Conservation (phyloP, 1,284 basidiomycete genomes). For the Polyporus tsugae region DNA sequence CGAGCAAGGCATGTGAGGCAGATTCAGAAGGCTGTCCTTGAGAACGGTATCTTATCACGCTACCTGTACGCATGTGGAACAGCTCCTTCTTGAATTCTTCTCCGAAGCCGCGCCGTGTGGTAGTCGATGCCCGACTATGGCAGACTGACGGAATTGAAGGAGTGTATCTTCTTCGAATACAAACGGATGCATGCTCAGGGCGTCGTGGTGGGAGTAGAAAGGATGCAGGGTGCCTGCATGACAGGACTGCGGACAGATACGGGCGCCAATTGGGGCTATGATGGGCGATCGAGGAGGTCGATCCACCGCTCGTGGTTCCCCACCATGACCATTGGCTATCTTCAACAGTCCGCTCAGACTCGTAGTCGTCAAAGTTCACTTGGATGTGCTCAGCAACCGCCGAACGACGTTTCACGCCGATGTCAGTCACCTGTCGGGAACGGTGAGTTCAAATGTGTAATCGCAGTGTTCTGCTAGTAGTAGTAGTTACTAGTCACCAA, state of each 20-base stretch:
- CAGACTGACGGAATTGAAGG: neutral
- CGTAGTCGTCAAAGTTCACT: neutral
- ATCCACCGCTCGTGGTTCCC: neutral
- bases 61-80: conserved; percentile 24
- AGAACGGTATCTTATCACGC: conserved; percentile 7
- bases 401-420: neutral
- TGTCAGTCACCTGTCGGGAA: no score
- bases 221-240: neutral
- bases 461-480: neutral
- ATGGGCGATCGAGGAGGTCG: neutral
- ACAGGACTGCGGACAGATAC: neutral
- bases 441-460: neutral
- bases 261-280: neutral
- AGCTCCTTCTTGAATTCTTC: conserved; percentile 18
- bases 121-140: neutral
- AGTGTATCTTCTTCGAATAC: neutral
- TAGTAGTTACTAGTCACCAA: neutral
- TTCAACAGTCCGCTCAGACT: neutral
- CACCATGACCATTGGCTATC: neutral
- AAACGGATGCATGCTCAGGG: conserved; percentile 13
- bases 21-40: neutral
- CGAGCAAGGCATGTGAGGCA: neutral
- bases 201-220: conserved; percentile 14
- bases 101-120: conserved; percentile 17
- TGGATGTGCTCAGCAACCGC: neutral